phyloP scores from a whole-genome alignment of 2,329 filamentous ascomycete species.

The Xylariaceae sp. region DNA sequence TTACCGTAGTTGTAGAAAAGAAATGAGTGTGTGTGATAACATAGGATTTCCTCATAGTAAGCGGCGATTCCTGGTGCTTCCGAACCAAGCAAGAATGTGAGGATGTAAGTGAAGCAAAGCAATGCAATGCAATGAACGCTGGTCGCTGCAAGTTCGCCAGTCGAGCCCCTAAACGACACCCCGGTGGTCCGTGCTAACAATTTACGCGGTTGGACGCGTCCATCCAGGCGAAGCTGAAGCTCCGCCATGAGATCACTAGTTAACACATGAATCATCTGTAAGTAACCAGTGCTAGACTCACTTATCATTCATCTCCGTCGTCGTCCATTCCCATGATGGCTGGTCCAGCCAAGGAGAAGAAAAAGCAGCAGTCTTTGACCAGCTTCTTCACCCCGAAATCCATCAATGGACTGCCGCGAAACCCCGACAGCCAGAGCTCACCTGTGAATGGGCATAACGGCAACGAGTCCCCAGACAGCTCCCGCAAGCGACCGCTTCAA shows the following conservation, averaged over 20 bases:
- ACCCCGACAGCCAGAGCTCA: constrained; percentile 24
- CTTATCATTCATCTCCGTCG: neutral
- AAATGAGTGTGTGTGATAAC: too few relatives aligned
- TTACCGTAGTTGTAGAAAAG: too few relatives aligned
- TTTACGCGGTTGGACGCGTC: neutral
- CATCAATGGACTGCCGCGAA: constrained; percentile 38
- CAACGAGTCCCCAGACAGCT: constrained; percentile 19
- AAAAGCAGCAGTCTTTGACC: constrained; percentile 78
- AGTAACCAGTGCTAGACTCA: neutral
- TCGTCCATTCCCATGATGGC: constrained; percentile 27
- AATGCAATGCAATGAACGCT: too few relatives aligned
- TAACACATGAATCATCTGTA: neutral
- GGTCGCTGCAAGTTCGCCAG: too few relatives aligned
- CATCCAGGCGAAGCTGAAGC: neutral
- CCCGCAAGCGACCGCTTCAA: constrained; percentile 49
- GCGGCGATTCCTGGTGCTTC: too few relatives aligned
- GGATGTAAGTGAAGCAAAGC: too few relatives aligned
- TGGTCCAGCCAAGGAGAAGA: constrained; percentile 48
- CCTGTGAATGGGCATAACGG: constrained; percentile 24
- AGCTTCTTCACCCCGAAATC: constrained; percentile 74
- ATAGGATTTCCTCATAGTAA: too few relatives aligned
- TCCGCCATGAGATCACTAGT: neutral
- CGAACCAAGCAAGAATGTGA: too few relatives aligned
- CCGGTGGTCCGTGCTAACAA: neutral
- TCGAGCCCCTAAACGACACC: too few relatives aligned